Evolutionary conservation across 2,329 filamentous ascomycete species (phyloP).

Genomic region (Claviceps sorghi): DNA sequence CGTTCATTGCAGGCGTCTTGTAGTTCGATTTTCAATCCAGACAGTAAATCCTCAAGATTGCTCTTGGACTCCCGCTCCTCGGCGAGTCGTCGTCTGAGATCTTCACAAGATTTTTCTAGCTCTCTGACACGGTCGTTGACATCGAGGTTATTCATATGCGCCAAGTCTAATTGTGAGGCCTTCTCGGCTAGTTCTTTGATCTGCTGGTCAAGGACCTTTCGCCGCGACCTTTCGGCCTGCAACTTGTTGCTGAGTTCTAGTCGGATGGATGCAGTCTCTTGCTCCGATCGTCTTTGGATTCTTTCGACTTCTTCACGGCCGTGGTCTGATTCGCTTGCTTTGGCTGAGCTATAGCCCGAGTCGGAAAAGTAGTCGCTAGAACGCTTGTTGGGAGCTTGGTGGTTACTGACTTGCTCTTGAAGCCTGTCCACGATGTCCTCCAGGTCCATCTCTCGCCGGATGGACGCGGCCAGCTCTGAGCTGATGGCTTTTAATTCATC

Average conservation of each 20-base stretch:
- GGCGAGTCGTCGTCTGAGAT: constrained; percentile 62
- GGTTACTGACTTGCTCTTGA: constrained; percentile 58
- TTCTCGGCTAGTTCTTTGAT: constrained; percentile 70
- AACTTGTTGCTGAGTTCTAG: constrained; percentile 74
- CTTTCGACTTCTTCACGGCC: constrained; percentile 62
- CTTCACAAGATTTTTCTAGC: constrained; percentile 67
- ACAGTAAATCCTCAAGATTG: constrained; percentile 85
- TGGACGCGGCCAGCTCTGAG: constrained; percentile 80
- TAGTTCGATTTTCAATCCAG: constrained; percentile 69
- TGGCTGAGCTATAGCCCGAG: constrained; percentile 74
- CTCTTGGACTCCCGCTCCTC: constrained; percentile 81
- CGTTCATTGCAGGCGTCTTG: constrained; percentile 73
- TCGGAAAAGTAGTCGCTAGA: constrained; percentile 98
- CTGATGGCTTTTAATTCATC: constrained; percentile 89
- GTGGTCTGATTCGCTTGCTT: constrained; percentile 53
- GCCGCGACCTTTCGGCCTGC: constrained; percentile 67
- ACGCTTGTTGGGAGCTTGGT: constrained; percentile 47
- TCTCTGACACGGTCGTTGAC: constrained; percentile 53
- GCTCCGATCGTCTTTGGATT: constrained; percentile 69
- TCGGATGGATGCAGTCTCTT: constrained; percentile 77
- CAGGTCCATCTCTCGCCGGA: constrained; percentile 87
- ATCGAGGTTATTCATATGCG: constrained; percentile 41
- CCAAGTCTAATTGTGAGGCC: constrained; percentile 47
- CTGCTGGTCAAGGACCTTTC: constrained; percentile 67
- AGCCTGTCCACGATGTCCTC: constrained; percentile 85